A percentile compares a stretch with the other conserved stretches of the same genome.
Conservation (phyloP, 1,139 yeast genomes). For the Yueomyces sp. region DNA sequence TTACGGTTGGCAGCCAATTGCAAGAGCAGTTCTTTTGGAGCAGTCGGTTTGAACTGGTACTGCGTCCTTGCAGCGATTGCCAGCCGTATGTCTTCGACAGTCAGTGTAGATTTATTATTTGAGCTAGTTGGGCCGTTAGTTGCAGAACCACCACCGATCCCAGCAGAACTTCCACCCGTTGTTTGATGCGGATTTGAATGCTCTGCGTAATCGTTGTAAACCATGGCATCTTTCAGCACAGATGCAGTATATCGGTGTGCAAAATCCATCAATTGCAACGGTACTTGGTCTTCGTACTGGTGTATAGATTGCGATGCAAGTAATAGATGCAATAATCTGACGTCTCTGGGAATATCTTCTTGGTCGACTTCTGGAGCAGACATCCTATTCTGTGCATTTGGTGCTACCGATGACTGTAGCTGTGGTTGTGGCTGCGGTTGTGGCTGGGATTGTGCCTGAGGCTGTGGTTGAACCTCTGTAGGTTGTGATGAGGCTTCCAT, state of each 20-base stretch:
- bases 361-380: conserved; percentile 3
- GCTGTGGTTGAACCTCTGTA: not conserved
- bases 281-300: conserved; percentile 89
- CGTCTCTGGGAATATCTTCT: conserved; percentile 64
- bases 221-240: conserved; percentile 75
- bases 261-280: conserved; percentile 89
- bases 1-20: conserved; percentile 90
- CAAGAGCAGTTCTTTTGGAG: conserved; percentile 79
- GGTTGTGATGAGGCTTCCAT: not conserved
- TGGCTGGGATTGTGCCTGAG: not conserved
- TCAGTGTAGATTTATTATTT: conserved; percentile 28
- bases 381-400: not conserved
- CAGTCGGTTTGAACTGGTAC: conserved; percentile 84
- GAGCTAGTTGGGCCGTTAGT: conserved; percentile 1
- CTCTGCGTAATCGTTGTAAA: conserved; percentile 70
- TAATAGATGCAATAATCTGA: conserved; percentile 74
- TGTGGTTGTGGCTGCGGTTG: not conserved
- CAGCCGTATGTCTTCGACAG: conserved; percentile 80
- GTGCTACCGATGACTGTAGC: not conserved
- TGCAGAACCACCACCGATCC: not conserved
- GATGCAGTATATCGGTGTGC: conserved; percentile 82
- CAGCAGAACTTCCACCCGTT: conserved; percentile 1
- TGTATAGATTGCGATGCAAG: conserved; percentile 90
- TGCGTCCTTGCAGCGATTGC: conserved; percentile 91
- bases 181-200: not conserved